Base-by-base conservation (phyloP, 129 eudicot species). In the Pittosporum tobira region DNA sequence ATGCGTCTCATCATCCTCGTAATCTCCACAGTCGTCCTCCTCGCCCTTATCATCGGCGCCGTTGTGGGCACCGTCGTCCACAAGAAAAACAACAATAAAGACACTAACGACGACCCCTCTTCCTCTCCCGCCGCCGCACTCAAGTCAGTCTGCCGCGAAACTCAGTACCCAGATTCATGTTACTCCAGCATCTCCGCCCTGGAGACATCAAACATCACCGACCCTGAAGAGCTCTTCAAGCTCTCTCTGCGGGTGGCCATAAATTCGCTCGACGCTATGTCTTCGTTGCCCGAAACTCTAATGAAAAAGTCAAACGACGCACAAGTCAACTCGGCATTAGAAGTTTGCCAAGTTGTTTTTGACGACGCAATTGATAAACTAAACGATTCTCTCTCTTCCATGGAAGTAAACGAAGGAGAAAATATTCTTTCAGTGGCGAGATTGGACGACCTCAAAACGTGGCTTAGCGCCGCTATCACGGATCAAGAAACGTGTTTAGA, bases 401-500 rank as follows among this genome's bases (percentile, higher is more conserved):
- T 72, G 66, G 66, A 67, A 2, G 78, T 37, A 0, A 63, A 70
- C 9, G 37, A 66, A 1, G 67, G 76, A 13, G 65, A 73, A 14
- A 70, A 66, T 2, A 1, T 70, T 6, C 62, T 68, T n/a, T 57
- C 56, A 1, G 16, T 2, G 0, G 2, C 54, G 15, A 76, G 66
- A 31, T 64, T 81, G 26, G 69, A 74, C 43, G 83, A 85, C 40
- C 37, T 89, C 16, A 70, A 62, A 29, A 89, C 97, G 12, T 82
- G 93, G 95, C 68, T 89, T 11, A 89, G 95, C 59, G 57, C 93
- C 0, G 55, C 82, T 0, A 30, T 85, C 4, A 89, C 97, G 0
- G 81, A 89, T 53, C 95, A 79, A 2, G 97, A 89, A 4, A 84
- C 95, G 2, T 89, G 97, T 27, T 46, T 89, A 2, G 97, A 89